phyloP scores from a whole-genome alignment of 306 rosid species.

The Rosa multiflora region DNA sequence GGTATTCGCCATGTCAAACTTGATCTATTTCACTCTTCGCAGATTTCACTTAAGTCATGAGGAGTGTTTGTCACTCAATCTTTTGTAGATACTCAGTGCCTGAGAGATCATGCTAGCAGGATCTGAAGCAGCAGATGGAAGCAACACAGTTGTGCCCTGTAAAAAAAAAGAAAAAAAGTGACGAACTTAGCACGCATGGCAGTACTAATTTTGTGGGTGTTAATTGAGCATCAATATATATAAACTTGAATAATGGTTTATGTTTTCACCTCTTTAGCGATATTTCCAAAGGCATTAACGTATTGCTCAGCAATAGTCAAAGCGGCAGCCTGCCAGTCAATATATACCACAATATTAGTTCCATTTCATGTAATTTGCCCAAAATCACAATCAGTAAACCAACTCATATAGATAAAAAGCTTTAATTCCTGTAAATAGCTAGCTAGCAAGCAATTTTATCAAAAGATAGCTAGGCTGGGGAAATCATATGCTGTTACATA shows the following conservation, averaged over 20 bases:
- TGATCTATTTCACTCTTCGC: too few relatives aligned
- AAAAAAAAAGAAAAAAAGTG: neutral
- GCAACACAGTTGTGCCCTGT: constrained; percentile 4
- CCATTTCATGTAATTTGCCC: neutral
- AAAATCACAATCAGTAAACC: too few relatives aligned
- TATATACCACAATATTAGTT: neutral
- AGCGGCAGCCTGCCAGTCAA: neutral
- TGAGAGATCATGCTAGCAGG: constrained; percentile 2
- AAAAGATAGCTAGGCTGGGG: too few relatives aligned
- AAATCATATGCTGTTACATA: too few relatives aligned
- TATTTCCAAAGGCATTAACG: neutral
- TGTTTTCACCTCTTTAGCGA: neutral
- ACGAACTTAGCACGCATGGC: neutral
- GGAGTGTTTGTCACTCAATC: neutral
- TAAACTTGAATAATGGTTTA: neutral
- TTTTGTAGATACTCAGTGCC: neutral
- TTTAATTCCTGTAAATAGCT: too few relatives aligned
- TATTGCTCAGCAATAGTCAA: neutral
- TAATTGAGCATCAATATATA: neutral
- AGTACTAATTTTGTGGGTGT: neutral
- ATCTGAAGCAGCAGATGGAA: neutral
- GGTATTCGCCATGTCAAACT: too few relatives aligned
- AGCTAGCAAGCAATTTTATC: too few relatives aligned
- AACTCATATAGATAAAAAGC: too few relatives aligned
- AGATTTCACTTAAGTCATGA: too few relatives aligned